These are phyloP conservation scores for Phyllosticta citriasiana DNA, from an alignment of 2,329 filamentous ascomycete genomes.

Conservation along the genomic window DNA sequence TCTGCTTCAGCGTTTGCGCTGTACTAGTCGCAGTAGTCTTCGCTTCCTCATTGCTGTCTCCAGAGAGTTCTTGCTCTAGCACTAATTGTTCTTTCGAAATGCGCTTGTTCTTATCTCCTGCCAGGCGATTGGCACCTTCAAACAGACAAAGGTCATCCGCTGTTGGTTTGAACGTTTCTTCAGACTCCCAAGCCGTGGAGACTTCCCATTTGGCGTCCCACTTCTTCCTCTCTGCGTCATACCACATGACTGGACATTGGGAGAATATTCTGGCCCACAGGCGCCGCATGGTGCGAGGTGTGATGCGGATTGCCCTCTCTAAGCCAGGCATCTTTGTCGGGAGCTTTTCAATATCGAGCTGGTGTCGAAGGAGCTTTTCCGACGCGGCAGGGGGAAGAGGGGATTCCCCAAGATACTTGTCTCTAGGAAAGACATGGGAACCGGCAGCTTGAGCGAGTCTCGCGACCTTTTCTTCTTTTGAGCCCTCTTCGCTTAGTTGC, in stretches of 20 bases:
- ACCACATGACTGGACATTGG: conserved; percentile 28
- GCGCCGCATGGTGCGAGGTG: conserved; percentile 34
- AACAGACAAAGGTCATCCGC: neutral
- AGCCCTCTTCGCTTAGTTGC: neutral
- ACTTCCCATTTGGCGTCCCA: conserved; percentile 28
- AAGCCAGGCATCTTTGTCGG: conserved; percentile 2
- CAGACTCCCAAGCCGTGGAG: neutral
- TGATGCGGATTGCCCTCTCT: conserved; percentile 27
- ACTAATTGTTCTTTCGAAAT: neutral
- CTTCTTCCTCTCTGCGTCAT: conserved; percentile 15
- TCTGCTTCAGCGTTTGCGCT: no score
- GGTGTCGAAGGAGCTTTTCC: neutral
- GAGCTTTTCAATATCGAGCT: neutral
- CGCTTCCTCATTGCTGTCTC: no score
- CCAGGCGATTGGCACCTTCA: neutral
- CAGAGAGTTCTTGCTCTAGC: no score
- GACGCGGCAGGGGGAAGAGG: neutral
- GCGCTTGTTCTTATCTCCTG: neutral
- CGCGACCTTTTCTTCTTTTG: conserved; percentile 3
- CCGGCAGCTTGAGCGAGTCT: neutral
- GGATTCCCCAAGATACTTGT: neutral
- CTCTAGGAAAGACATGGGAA: neutral
- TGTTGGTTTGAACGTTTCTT: neutral
- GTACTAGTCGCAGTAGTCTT: no score
- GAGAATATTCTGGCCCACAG: conserved; percentile 34